These are phyloP conservation scores for Adenanthera pavonina DNA, from an alignment of 306 rosid genomes.

Conservation along the genomic window DNA sequence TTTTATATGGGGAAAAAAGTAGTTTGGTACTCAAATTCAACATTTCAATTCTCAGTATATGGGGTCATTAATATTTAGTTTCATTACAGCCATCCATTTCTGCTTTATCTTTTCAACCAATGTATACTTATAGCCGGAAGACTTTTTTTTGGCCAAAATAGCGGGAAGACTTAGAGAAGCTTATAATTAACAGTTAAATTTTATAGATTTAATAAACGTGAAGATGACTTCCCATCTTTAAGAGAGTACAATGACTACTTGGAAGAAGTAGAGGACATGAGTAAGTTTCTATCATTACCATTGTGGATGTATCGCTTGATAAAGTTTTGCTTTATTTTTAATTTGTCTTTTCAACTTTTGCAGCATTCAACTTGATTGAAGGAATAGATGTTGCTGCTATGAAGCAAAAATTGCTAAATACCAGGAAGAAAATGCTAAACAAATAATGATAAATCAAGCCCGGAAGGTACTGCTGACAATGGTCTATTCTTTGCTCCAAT, in stretches of 20 bases:
- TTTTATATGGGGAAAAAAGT: neutral
- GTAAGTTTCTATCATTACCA: constrained; percentile 49
- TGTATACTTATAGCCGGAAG: neutral
- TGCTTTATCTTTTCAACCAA: constrained; percentile 11
- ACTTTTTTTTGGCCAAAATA: no score
- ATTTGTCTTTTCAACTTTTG: constrained; percentile 21
- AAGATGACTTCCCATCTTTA: constrained; percentile 81
- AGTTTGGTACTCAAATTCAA: constrained; percentile 19
- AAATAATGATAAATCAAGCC: constrained; percentile 85
- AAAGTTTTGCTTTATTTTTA: constrained; percentile 30
- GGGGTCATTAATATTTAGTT: constrained; percentile 31
- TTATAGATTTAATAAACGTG: constrained; percentile 83
- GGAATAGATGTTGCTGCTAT: constrained; percentile 72
- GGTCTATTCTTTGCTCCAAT: constrained; percentile 9
- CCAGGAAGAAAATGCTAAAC: constrained; percentile 91
- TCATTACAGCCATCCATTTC: constrained; percentile 11
- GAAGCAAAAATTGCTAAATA: constrained; percentile 75
- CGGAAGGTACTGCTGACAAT: constrained; percentile 63
- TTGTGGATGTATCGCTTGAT: constrained; percentile 20
- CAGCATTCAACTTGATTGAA: constrained; percentile 78
- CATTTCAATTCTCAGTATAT: neutral
- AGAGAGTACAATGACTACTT: constrained; percentile 88
- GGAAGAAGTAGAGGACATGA: constrained; percentile 97
- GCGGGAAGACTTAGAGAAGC: neutral
- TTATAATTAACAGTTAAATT: neutral